Conservation (phyloP, 208 protist species). For the Leishmania major region DNA sequence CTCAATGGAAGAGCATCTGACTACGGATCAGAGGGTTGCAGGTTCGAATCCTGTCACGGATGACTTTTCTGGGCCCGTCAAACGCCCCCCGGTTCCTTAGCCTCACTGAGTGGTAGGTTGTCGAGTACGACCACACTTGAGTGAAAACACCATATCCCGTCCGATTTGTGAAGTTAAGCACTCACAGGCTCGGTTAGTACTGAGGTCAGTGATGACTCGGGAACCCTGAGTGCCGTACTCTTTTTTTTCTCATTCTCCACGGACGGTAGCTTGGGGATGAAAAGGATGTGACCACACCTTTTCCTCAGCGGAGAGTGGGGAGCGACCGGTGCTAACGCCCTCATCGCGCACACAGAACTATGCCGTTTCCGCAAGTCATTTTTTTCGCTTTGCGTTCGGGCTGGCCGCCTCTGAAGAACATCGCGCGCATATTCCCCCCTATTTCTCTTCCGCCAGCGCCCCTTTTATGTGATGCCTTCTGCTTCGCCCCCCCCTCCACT, state of each 20-base stretch:
- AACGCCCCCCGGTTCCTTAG: too few relatives aligned
- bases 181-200: background rate
- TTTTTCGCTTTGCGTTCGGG: background rate
- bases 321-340: background rate
- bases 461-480: background rate
- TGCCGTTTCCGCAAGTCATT: background rate
- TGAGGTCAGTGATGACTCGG: background rate
- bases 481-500: background rate
- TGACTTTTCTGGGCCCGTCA: slow-evolving; percentile 6
- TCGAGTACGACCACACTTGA: background rate
- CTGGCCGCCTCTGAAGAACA: background rate
- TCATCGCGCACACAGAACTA: background rate
- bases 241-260: background rate
- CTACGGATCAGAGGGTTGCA: slow-evolving; percentile 91
- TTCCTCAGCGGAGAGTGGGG: background rate
- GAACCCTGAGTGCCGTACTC: background rate
- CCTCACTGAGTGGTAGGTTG: too few relatives aligned
- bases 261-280: background rate
- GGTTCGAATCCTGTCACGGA: slow-evolving; percentile 92
- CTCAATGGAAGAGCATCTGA: slow-evolving; percentile 92
- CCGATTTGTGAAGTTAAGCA: background rate
- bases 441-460: background rate
- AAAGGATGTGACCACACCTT: background rate
- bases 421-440: background rate
- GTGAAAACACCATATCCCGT: background rate